A percentile compares a stretch with the other conserved stretches of the same genome.
phyloP scores from a whole-genome alignment of 768 basidiomycete genomes.

The Amanita brunnescens region DNA sequence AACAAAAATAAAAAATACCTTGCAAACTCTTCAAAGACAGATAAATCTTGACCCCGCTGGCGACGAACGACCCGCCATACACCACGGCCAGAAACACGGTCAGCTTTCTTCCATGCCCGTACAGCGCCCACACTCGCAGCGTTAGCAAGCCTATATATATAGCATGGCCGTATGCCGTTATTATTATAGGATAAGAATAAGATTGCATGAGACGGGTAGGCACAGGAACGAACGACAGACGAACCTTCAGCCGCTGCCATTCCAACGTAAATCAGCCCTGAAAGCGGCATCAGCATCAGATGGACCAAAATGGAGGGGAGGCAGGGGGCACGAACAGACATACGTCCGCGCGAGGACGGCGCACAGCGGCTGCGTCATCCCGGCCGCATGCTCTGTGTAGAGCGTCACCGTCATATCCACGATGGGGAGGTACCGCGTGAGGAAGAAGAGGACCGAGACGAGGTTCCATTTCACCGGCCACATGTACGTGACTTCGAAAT shows the following conservation, averaged over 20 bases:
- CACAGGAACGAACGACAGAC: not conserved
- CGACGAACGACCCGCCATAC: conserved; percentile 3
- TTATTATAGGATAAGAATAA: not conserved
- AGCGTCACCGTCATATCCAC: conserved; percentile 1
- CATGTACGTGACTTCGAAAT: conserved; percentile 5
- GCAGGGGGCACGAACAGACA: not conserved
- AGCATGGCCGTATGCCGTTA: not conserved
- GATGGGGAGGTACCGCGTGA: conserved; percentile 1
- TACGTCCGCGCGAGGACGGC: not conserved
- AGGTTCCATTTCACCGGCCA: conserved; percentile 4
- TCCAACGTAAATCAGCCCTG: conserved; percentile 5
- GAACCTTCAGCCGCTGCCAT: conserved; percentile 7
- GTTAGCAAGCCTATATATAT: not conserved
- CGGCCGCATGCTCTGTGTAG: not conserved
- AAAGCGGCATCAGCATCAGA: too few relatives aligned
- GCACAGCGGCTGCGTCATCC: conserved; percentile 1
- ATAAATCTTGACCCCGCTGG: conserved; percentile 1
- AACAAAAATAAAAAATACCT: conserved; percentile 2
- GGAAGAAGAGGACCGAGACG: conserved; percentile 1
- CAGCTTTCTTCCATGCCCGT: not conserved
- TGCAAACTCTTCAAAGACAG: not conserved
- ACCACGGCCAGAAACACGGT: not conserved
- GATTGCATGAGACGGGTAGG: not conserved
- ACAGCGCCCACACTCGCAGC: conserved; percentile 4
- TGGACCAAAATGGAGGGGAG: too few relatives aligned